These are phyloP conservation scores for Fremontodendron californicum DNA, from an alignment of 345 rosid genomes.

Conservation along the genomic window DNA sequence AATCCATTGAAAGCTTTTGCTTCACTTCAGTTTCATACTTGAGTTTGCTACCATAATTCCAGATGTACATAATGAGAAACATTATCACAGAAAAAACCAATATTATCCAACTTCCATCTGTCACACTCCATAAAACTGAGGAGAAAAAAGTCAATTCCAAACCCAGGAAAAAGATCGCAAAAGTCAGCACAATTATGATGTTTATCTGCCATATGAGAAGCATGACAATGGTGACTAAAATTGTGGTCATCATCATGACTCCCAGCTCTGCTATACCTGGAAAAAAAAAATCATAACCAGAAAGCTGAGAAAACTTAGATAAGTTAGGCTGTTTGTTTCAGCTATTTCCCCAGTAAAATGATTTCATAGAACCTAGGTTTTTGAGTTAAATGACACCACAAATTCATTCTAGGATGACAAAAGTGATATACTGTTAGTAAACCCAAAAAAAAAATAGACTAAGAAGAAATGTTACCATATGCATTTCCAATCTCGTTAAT, in stretches of 20 bases:
- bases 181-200: slow-evolving; percentile 68
- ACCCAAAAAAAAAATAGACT: background rate
- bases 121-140: slow-evolving; percentile 71
- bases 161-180: slow-evolving; percentile 68
- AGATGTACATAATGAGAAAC: slow-evolving; percentile 85
- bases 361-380: background rate
- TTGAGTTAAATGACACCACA: background rate
- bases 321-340: background rate
- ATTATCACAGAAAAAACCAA: slow-evolving; percentile 76
- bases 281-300: slow-evolving; percentile 25
- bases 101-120: slow-evolving; percentile 96
- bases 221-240: slow-evolving; percentile 90
- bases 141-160: slow-evolving; percentile 81
- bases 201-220: slow-evolving; percentile 99
- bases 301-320: slow-evolving; percentile 3
- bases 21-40: slow-evolving; percentile 96
- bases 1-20: slow-evolving; percentile 88
- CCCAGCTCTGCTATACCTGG: slow-evolving; percentile 96
- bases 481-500: slow-evolving; percentile 94
- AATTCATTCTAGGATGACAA: background rate
- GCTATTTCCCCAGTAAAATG: background rate
- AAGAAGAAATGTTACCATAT: slow-evolving; percentile 62
- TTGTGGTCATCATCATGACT: slow-evolving; percentile 98
- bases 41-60: slow-evolving; percentile 98
- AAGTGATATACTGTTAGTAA: background rate